Conservation (phyloP, 1,284 basidiomycete genomes). For the Mixia osmundae region DNA sequence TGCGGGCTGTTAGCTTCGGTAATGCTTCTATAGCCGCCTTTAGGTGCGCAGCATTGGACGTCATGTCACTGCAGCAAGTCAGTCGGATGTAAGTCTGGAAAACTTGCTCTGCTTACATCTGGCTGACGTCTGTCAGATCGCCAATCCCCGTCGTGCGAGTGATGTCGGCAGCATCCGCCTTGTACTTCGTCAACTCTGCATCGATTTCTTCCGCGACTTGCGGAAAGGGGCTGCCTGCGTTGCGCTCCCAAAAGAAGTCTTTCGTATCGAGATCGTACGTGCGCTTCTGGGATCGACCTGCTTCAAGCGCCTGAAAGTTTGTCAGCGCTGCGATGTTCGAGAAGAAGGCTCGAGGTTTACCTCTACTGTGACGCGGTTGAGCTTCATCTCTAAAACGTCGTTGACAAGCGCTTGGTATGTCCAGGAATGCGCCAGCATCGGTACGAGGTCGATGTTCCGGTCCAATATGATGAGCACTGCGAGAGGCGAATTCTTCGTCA, state of each 20-base stretch:
- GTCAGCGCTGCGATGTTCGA: neutral
- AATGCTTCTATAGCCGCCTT: constrained; percentile 95
- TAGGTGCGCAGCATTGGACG: constrained; percentile 78
- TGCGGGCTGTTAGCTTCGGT: constrained; percentile 90
- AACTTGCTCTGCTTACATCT: constrained; percentile 37
- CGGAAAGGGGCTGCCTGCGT: constrained; percentile 87
- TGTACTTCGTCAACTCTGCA: constrained; percentile 75
- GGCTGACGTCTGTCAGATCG: constrained; percentile 81
- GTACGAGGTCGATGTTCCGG: constrained; percentile 81
- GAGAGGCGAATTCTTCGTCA: neutral
- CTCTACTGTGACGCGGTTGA: constrained; percentile 75
- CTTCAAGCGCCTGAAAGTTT: constrained; percentile 26
- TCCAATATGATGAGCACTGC: constrained; percentile 79
- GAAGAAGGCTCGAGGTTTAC: constrained; percentile 15
- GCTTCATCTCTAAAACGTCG: constrained; percentile 88
- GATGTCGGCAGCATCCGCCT: constrained; percentile 88
- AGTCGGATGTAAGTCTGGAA: neutral
- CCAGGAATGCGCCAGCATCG: constrained; percentile 93
- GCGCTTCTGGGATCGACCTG: constrained; percentile 43
- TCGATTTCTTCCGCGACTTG: constrained; percentile 98
- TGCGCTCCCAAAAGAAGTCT: constrained; percentile 98
- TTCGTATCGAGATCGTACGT: constrained; percentile 92
- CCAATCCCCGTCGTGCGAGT: constrained; percentile 88
- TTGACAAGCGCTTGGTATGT: constrained; percentile 97
- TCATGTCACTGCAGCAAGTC: constrained; percentile 41